Evolutionary conservation across 495 filamentous ascomycete species (phyloP), one percentile per base, ranked within the genome.

Genomic region (Neurospora sp.): DNA sequence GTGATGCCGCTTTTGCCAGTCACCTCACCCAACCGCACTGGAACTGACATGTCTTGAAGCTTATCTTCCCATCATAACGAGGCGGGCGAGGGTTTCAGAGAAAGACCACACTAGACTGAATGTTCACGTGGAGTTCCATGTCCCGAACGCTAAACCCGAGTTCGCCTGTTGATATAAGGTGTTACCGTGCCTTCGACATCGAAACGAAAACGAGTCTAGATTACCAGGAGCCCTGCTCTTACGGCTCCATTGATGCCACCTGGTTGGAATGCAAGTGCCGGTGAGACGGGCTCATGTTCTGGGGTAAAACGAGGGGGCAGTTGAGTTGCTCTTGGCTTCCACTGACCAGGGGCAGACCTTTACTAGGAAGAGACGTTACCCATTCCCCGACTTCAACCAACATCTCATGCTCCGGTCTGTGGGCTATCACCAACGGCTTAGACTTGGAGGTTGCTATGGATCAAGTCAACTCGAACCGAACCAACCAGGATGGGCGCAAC

Each of bases 201-300:
- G 48, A 61, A 61, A 31, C 48, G 48, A 61, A 61, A 53, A 53
- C 45, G 45, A 53, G 20, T 20, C 45, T 53, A 27, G 48, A 61
- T 61, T 61, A 61, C 48, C 48, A 61, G 22, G 48, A 61, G 22
- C 48, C 48, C 16, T 61, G 48, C 22, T 8, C 20, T 61, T 22
- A 59, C 53, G 53, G 48, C 48, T 61, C 22, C 48, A 53, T 31
- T 61, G 14, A 72, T 72, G 68, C 75, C 72, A 69, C 70, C 68
- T 44, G 38, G 71, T 53, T 73, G 70, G 38, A 73, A 72, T 48
- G 22, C 71, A 75, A 74, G 70, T 77, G 75, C 75, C 75, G 75
- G 74, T 70, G 45, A 74, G 22, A 53, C 27, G 69, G 72, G 41
- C 40, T 53, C 41, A 65, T 61, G 53, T 61, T 31, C 22, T 61